A percentile compares a stretch with the other conserved stretches of the same genome.
Evolutionary conservation across 192 early-diverging fungal genomes (phyloP).

Genomic region (Martensiomyces pterosporus): DNA sequence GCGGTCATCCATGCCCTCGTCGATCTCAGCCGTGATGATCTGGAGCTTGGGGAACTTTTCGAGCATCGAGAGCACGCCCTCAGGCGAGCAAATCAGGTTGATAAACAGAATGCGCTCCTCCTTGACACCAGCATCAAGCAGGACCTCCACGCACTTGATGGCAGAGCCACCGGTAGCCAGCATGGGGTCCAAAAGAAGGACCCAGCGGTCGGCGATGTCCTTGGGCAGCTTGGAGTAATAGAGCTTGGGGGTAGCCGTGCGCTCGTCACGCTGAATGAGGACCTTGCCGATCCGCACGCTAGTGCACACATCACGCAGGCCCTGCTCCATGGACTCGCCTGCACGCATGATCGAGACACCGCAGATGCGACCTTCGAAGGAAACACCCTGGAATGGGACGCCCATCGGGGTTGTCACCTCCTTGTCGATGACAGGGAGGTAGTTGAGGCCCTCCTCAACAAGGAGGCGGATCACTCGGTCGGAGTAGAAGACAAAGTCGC

Average conservation of each 20-base stretch:
- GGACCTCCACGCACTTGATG: slow-evolving; percentile 84
- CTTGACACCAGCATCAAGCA: slow-evolving; percentile 76
- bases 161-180: slow-evolving; percentile 95
- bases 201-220: slow-evolving; percentile 77
- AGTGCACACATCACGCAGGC: slow-evolving; percentile 76
- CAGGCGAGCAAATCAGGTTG: slow-evolving; percentile 84
- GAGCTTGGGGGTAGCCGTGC: slow-evolving; percentile 84
- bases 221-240: slow-evolving; percentile 91
- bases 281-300: slow-evolving; percentile 94
- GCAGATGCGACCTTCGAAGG: slow-evolving; percentile 83
- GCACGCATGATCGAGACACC: slow-evolving; percentile 95
- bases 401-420: slow-evolving; percentile 77
- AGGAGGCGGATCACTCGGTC: slow-evolving; percentile 82
- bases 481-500: slow-evolving; percentile 94
- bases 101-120: slow-evolving; percentile 88
- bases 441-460: slow-evolving; percentile 92
- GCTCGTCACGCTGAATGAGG: slow-evolving; percentile 92
- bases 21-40: slow-evolving; percentile 85
- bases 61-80: slow-evolving; percentile 74
- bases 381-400: slow-evolving; percentile 65
- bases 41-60: slow-evolving; percentile 70
- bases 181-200: slow-evolving; percentile 92
- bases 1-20: slow-evolving; percentile 72
- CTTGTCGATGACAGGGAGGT: slow-evolving; percentile 80
- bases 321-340: slow-evolving; percentile 92